Evolutionary conservation across 2,329 filamentous ascomycete species (phyloP), one percentile per base, ranked within the genome.

Genomic region (Cyphellophora europaea): DNA sequence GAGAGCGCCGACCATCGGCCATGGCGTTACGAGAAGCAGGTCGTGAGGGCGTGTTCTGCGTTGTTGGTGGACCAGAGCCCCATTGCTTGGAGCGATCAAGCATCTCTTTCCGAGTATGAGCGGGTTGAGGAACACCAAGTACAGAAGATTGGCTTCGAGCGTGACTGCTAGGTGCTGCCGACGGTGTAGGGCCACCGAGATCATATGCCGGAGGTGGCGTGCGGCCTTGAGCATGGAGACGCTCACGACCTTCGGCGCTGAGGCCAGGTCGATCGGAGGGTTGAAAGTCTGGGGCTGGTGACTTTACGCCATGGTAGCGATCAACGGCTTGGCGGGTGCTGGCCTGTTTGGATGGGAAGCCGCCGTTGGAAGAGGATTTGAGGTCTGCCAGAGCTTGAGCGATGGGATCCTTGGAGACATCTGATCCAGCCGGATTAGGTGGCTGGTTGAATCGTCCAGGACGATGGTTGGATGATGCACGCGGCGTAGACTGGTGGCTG

Each of bases 91-190:
- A 91, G 3, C 88, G 85, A 57, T 93, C 84, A 53, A 94, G 85
- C 93, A 98, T 98, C 31, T 91, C 85, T 44, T 82, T 84, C 3
- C 86, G 83, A 1, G 93, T 98, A 41, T 93, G 86, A 2, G 91
- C 91, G 2, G 89, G 87, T 39, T 89, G 81, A 2, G 91, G 93
- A 17, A 51, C 48, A 27, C 48, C 48, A 4, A 51, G 41, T 4
- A 33, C 41, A 27, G 33, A 36, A 13, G 32, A 21, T 12, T 21
- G 15, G 14, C 10, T n/a, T 18, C 30, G 16, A 18, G 12, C 30
- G 19, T 32, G 30, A 29, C 21, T 18, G 17, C n/a, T 11, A 14
- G n/a, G 10, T 30, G 27, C 27, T 10, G 15, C 14, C 13, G 30
- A 17, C 17, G 30, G 30, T 5, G 30, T 5, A 18, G 11, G 15